Percentiles rank a stretch among this genome's conserved stretches.
Conservation (phyloP, 495 filamentous ascomycete species). For the Filosporella fistucella region DNA sequence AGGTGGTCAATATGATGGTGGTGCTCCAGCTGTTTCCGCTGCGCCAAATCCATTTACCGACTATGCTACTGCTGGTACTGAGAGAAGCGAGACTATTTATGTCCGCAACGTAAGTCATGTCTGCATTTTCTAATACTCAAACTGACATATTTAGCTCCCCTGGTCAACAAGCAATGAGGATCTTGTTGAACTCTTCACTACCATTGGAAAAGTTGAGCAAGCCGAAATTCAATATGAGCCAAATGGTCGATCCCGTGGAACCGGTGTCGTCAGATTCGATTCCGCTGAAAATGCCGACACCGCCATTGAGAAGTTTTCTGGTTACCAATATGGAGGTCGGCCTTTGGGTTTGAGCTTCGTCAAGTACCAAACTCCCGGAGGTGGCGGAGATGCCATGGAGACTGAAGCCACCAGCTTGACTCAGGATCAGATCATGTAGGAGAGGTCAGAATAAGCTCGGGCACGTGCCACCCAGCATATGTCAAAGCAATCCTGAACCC, state of each 20-base stretch:
- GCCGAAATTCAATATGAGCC: conserved; percentile 98
- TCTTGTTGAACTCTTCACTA: conserved; percentile 91
- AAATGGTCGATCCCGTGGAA: conserved; percentile 91
- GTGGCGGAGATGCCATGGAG: conserved; percentile 73
- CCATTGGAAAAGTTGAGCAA: conserved; percentile 95
- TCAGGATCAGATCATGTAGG: conserved; percentile 96
- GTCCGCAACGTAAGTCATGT: conserved; percentile 87
- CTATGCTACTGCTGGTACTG: conserved; percentile 81
- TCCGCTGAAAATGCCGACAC: conserved; percentile 80
- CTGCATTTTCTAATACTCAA: not conserved
- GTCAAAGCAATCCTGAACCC: not conserved
- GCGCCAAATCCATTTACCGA: conserved; percentile 97
- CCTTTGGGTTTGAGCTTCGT: conserved; percentile 90
- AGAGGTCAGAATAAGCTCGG: too few species aligned
- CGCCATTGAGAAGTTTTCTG: conserved; percentile 93
- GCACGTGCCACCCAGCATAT: not conserved
- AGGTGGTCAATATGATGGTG: conserved; percentile 31
- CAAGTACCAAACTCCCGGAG: conserved; percentile 70
- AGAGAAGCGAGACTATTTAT: conserved; percentile 80
- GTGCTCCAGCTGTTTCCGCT: conserved; percentile 40
- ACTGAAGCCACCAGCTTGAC: conserved; percentile 74
- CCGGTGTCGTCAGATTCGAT: conserved; percentile 92
- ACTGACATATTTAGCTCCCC: conserved; percentile 60
- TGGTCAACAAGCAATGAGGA: conserved; percentile 99
- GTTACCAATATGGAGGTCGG: conserved; percentile 94